Percentiles rank a stretch among this genome's conserved stretches.
Evolutionary conservation across 2,329 filamentous ascomycete genomes (phyloP).

Genomic region (Trichoderma gracile): DNA sequence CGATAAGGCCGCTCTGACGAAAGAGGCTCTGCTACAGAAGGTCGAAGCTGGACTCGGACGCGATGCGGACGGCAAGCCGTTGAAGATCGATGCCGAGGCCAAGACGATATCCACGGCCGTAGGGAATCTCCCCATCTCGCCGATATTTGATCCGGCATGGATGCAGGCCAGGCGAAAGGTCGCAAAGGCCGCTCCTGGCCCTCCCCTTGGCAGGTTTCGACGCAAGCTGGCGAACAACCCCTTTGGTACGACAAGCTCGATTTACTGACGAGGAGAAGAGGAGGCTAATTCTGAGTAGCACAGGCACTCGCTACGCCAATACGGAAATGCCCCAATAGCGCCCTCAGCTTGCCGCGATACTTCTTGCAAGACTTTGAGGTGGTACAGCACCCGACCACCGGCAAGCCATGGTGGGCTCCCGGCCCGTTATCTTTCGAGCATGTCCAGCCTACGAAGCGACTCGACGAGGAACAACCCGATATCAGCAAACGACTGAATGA

Average conservation of each 20-base stretch:
- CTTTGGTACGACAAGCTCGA: slow-evolving; percentile 54
- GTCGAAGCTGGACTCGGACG: slow-evolving; percentile 38
- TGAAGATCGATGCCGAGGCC: slow-evolving; percentile 41
- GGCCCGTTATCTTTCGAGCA: slow-evolving; percentile 41
- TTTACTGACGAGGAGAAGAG: background rate
- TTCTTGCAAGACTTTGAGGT: slow-evolving; percentile 65
- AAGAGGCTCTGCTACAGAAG: slow-evolving; percentile 36
- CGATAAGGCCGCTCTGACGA: slow-evolving; percentile 35
- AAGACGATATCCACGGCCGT: slow-evolving; percentile 50
- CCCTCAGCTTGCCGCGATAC: slow-evolving; percentile 53
- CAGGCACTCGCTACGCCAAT: slow-evolving; percentile 61
- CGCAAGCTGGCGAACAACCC: slow-evolving; percentile 61
- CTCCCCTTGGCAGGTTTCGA: slow-evolving; percentile 51
- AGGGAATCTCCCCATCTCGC: slow-evolving; percentile 55
- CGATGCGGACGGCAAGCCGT: slow-evolving; percentile 34
- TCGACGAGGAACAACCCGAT: slow-evolving; percentile 11
- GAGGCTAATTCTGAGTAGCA: slow-evolving; percentile 47
- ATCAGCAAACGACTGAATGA: background rate
- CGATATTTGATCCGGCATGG: slow-evolving; percentile 55
- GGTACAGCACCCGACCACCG: slow-evolving; percentile 55
- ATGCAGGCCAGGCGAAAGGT: slow-evolving; percentile 47
- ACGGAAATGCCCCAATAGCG: slow-evolving; percentile 56
- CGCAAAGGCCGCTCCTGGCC: slow-evolving; percentile 41
- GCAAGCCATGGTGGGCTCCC: slow-evolving; percentile 58
- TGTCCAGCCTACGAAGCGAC: slow-evolving; percentile 28